Conservation (phyloP, 2,329 filamentous ascomycete species). For the Colletotrichum musae region DNA sequence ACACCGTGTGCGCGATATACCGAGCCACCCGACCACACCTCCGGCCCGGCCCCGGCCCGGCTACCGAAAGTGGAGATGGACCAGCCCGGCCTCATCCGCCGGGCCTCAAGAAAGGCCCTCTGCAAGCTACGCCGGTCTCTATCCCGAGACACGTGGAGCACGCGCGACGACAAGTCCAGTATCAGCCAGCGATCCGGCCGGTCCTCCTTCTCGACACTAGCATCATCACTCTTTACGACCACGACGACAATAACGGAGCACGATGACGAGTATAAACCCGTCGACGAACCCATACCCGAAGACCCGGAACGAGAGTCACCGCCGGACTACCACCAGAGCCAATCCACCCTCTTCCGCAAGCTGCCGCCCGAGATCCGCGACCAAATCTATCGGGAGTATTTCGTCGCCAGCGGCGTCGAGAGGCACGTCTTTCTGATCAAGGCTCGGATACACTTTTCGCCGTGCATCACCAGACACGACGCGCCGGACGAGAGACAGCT, state of each 20-base stretch:
- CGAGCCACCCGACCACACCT: not conserved
- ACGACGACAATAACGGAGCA: not conserved
- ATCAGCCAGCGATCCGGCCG: not conserved
- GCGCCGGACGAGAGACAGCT: conserved; percentile 38
- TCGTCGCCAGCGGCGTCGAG: conserved; percentile 21
- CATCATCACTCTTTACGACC: not conserved
- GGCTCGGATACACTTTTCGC: conserved; percentile 6
- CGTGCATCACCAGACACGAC: conserved; percentile 35
- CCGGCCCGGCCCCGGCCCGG: not conserved
- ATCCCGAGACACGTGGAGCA: too few relatives aligned
- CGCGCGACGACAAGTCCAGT: not conserved
- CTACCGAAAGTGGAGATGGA: not conserved
- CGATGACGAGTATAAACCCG: not conserved
- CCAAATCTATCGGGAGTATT: conserved; percentile 37
- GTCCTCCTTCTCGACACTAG: conserved; percentile 9
- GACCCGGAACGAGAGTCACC: not conserved
- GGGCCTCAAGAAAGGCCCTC: conserved; percentile 6
- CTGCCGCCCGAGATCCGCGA: conserved; percentile 39
- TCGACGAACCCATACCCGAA: not conserved
- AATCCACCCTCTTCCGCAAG: conserved; percentile 29
- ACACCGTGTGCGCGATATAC: not conserved
- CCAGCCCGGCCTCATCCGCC: conserved; percentile 1
- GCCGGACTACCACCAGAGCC: conserved; percentile 6
- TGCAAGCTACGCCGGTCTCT: not conserved
- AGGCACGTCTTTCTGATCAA: conserved; percentile 33